Evolutionary conservation across 257 asterid genomes (phyloP).

Genomic region (Solanum chiquidenum): DNA sequence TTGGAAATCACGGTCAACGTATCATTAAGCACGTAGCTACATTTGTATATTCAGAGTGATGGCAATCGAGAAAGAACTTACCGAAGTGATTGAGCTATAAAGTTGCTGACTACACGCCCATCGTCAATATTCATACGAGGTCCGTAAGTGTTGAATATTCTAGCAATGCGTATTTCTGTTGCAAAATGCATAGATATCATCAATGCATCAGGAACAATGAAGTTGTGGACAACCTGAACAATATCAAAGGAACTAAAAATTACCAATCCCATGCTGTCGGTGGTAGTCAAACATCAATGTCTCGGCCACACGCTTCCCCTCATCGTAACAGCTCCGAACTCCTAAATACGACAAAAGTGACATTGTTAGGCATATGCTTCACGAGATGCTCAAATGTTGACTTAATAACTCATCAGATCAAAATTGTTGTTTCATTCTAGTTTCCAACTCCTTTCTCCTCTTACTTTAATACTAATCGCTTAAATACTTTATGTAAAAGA

Average conservation of each 20-base stretch:
- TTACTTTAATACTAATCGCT: background rate
- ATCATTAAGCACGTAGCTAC: background rate
- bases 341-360: constrained; percentile 24
- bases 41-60: background rate
- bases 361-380: background rate
- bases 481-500: background rate
- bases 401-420: background rate
- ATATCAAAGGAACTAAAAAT: background rate
- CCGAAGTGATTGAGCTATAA: constrained; percentile 92
- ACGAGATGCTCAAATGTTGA: background rate
- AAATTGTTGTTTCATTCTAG: background rate
- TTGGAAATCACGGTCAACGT: background rate
- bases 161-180: constrained; percentile 88
- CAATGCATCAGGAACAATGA: background rate
- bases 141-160: constrained; percentile 94
- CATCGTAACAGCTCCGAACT: constrained; percentile 90
- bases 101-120: constrained; percentile 92
- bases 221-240: background rate
- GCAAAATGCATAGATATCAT: background rate
- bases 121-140: constrained; percentile 96
- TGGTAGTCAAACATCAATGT: constrained; percentile 95
- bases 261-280: constrained; percentile 93
- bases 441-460: background rate
- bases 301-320: constrained; percentile 93
- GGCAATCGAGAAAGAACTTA: constrained; percentile 6